Percentiles rank a stretch among this genome's conserved stretches.
Conservation (phyloP, 2,329 filamentous ascomycete genomes). For the Colletotrichum falcatum region DNA sequence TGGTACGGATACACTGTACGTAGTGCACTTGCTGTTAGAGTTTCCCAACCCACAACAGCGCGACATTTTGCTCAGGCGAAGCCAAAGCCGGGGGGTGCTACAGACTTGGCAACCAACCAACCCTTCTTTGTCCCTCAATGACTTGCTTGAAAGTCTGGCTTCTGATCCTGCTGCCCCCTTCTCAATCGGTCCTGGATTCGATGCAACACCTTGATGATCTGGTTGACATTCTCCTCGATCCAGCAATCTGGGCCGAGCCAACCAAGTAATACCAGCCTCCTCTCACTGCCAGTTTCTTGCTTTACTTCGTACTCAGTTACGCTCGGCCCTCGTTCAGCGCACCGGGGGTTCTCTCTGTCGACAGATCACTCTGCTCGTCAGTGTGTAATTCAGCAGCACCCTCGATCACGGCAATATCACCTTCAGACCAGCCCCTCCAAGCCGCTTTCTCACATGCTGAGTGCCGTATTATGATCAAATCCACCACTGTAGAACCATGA, state of each 20-base stretch:
- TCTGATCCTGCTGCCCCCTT: neutral
- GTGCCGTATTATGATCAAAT: no score
- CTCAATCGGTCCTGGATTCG: neutral
- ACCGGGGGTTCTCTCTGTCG: slow-evolving; percentile 20
- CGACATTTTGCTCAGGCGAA: neutral
- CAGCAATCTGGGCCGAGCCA: neutral
- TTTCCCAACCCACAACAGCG: neutral
- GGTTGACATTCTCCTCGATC: neutral
- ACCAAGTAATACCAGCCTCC: slow-evolving; percentile 18
- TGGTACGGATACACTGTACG: neutral
- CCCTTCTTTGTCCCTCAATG: neutral
- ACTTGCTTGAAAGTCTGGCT: neutral
- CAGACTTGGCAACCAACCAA: neutral
- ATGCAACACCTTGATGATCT: neutral
- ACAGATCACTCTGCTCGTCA: slow-evolving; percentile 1
- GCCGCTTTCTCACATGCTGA: neutral
- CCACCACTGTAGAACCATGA: no score
- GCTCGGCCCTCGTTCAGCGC: slow-evolving; percentile 26
- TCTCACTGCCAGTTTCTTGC: neutral
- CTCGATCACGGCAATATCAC: neutral
- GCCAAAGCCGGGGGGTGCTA: neutral
- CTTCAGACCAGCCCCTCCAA: neutral
- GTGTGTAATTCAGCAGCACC: neutral
- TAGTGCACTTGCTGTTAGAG: neutral
- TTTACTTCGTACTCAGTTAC: slow-evolving; percentile 12